Percentiles rank a stretch among this genome's conserved stretches.
Conservation (phyloP, 2,329 filamentous ascomycete genomes). For the Botrytis pseudocinerea region DNA sequence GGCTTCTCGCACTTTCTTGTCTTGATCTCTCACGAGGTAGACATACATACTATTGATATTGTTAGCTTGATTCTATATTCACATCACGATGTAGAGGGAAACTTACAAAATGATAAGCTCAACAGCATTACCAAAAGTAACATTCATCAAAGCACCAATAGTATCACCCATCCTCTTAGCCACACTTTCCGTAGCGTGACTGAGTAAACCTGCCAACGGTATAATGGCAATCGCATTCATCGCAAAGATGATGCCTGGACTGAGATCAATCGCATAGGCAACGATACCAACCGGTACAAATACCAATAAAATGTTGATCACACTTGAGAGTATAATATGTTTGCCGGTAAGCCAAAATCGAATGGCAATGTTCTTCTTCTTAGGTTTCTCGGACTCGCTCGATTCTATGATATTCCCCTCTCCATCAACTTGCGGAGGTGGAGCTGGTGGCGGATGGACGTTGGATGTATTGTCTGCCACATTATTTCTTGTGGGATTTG, state of each 20-base stretch:
- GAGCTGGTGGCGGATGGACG: conserved; percentile 44
- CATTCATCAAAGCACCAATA: conserved; percentile 70
- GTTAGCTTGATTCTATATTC: conserved; percentile 32
- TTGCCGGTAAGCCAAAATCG: conserved; percentile 46
- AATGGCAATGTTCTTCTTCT: conserved; percentile 36
- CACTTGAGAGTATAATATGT: conserved; percentile 69
- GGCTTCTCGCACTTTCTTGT: conserved; percentile 49
- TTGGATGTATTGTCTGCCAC: conserved; percentile 42
- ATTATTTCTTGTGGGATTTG: conserved; percentile 38
- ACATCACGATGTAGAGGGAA: conserved; percentile 3
- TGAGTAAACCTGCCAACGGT: conserved; percentile 70
- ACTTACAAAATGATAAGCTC: conserved; percentile 74
- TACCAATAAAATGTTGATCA: conserved; percentile 74
- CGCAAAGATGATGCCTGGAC: conserved; percentile 66
- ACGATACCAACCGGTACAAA: conserved; percentile 79
- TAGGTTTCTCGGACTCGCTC: conserved; percentile 30
- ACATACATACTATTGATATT: conserved; percentile 54
- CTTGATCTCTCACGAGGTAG: conserved; percentile 45
- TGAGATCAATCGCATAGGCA: conserved; percentile 54
- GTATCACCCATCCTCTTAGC: conserved; percentile 72
- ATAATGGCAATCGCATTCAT: conserved; percentile 77
- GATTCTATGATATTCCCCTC: conserved; percentile 58
- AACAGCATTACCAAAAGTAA: conserved; percentile 77
- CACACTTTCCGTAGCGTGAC: conserved; percentile 74
- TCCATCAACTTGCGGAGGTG: conserved; percentile 54